Percentiles rank a stretch among this genome's conserved stretches.
These are phyloP conservation scores for Ochetophila trinervis DNA, from an alignment of 306 rosid genomes.

Conservation along the genomic window DNA sequence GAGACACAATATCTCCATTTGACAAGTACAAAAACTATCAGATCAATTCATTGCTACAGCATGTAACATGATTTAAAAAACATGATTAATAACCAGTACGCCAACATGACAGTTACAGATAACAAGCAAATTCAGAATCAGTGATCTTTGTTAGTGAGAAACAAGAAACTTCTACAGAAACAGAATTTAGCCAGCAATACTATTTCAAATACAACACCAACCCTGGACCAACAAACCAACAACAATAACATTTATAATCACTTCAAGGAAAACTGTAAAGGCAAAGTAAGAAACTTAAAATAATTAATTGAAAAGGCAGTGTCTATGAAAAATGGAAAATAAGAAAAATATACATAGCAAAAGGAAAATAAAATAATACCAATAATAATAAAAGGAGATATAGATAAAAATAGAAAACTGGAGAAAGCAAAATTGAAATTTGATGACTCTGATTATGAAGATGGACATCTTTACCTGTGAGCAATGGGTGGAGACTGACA, in stretches of 20 bases:
- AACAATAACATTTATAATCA: not conserved
- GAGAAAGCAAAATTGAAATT: not conserved
- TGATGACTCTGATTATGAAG: not conserved
- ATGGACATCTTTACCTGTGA: conserved; percentile 55
- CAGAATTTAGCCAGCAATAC: conserved; percentile 1
- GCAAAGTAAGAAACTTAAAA: too few species aligned
- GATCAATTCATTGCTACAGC: not conserved
- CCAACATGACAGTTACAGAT: not conserved
- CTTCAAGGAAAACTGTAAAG: too few species aligned
- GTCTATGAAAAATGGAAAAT: not conserved
- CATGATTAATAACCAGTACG: not conserved
- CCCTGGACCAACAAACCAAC: not conserved
- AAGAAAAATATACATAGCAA: too few species aligned
- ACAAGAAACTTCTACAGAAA: not conserved
- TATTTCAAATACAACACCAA: not conserved
- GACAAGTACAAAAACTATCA: not conserved
- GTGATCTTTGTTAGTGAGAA: not conserved
- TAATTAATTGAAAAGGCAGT: too few species aligned
- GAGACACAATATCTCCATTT: too few species aligned
- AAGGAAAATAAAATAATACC: too few species aligned
- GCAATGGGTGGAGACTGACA: conserved; percentile 90
- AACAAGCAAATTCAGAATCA: not conserved
- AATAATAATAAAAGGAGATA: not conserved
- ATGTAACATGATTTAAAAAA: not conserved
- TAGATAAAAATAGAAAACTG: not conserved